These are phyloP conservation scores for Sporobolus alterniflorus DNA, from an alignment of 202 grass and related monocot species.

Conservation along the genomic window DNA sequence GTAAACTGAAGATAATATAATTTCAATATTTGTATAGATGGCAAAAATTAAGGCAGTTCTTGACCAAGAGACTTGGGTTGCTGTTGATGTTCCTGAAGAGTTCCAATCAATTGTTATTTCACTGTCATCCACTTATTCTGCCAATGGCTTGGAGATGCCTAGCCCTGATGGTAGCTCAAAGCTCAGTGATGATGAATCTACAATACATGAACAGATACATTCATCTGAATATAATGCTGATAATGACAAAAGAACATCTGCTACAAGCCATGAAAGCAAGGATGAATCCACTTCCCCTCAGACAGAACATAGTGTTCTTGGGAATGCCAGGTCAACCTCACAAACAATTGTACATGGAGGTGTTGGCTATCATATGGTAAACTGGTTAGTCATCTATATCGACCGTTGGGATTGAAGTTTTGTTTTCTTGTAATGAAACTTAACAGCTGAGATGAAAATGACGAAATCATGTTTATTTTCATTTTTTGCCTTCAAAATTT, in stretches of 20 bases:
- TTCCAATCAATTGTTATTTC: constrained; percentile 91
- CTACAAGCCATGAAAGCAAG: constrained; percentile 49
- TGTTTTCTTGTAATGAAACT: constrained; percentile 10
- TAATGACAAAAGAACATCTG: constrained; percentile 55
- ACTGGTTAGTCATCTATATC: constrained; percentile 90
- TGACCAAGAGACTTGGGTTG: constrained; percentile 96
- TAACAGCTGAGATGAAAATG: constrained; percentile 2
- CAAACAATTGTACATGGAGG: constrained; percentile 88
- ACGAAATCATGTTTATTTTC: background rate
- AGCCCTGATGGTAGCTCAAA: constrained; percentile 46
- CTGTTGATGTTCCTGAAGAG: constrained; percentile 93
- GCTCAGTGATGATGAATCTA: constrained; percentile 43
- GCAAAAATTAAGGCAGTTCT: constrained; percentile 99
- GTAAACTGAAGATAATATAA: background rate
- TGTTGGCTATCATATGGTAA: constrained; percentile 99
- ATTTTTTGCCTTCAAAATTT: background rate
- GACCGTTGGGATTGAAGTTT: constrained; percentile 29
- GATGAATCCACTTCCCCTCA: constrained; percentile 61
- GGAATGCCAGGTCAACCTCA: constrained; percentile 49
- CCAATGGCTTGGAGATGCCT: constrained; percentile 69
- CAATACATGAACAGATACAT: constrained; percentile 44
- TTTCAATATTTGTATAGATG: constrained; percentile 70
- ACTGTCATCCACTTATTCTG: constrained; percentile 75
- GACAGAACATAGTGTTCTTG: constrained; percentile 58
- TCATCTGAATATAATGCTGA: constrained; percentile 55